Base-by-base conservation (phyloP, 2,329 filamentous ascomycete species). In the Diaporthe capsici region DNA sequence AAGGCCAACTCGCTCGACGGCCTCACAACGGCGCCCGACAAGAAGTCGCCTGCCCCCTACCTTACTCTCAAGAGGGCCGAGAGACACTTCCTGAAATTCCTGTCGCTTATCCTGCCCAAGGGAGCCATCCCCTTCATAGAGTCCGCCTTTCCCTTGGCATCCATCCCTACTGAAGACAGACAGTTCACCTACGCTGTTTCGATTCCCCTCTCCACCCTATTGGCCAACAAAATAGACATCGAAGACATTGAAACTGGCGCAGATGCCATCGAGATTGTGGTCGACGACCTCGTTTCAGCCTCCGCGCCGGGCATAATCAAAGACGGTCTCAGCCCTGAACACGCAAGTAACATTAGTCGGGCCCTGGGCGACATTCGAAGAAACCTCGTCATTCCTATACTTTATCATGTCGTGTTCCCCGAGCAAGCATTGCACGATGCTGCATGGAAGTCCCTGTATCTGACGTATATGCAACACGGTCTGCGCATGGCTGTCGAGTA, bases 11-110 rank as follows among this genome's bases (percentile, higher is more conserved):
- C 78, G 37, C 80, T 39, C 72, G 82, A 80, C 22, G 79, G 80
- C 6, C 71, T 81, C 42, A 79, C 80, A 5, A 79, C 80, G 10
- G 82, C 84, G 22, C 77, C 81, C 9, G 84, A 84, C 71, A 82
- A 83, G 74, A 82, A 85, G 71, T 84, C 85, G 1, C 85, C 87
- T 0, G 89, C 90, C 2, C 90, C 91, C 0, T 93, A 93, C 78
- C 83, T 94, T 22, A 92, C 92, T 0, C 83, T 94, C 8, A 94
- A 94, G 80, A 87, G 91, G 65, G 89, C 92, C 4, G 92, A 94
- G 81, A 86, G 91, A 63, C 92, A 94, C 76, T 94, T 94, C 76
- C 85, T 94, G 53, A 92, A 92, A 73, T 93, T 94, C 74, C 84
- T 94, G 12, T 90, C 91, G 1, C 86, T 92, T 34, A 87, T 93